Evolutionary conservation across 192 early-diverging fungal species (phyloP).

Genomic region (Coemansia furcata): DNA sequence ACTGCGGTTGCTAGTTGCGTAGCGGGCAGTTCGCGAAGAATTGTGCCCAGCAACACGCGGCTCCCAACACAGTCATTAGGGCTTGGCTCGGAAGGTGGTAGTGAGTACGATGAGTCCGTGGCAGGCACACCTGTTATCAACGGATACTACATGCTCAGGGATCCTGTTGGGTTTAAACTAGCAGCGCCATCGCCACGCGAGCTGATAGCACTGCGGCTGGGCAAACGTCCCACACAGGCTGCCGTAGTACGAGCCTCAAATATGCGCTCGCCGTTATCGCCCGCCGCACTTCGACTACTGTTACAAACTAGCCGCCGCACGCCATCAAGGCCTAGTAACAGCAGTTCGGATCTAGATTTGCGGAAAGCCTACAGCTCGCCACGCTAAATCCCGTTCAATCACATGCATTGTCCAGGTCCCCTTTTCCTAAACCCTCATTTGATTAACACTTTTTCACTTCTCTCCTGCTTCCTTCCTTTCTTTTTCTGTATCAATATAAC

Average conservation of each 20-base stretch:
- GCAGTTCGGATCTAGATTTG: constrained; percentile 2
- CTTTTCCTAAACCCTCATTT: not conserved
- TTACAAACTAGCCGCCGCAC: not conserved
- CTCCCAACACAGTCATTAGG: not conserved
- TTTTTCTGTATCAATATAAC: constrained; percentile 1
- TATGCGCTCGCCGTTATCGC: constrained; percentile 17
- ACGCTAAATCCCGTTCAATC: constrained; percentile 6
- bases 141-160: constrained; percentile 34
- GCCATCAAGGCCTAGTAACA: not conserved
- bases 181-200: constrained; percentile 21
- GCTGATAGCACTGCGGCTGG: constrained; percentile 9
- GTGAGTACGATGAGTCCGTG: constrained; percentile 14
- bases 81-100: not conserved
- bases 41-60: constrained; percentile 35
- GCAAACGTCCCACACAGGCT: not conserved
- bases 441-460: not conserved
- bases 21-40: not conserved
- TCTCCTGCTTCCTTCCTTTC: not conserved
- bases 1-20: not conserved
- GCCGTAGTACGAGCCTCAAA: not conserved
- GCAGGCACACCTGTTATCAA: constrained; percentile 27
- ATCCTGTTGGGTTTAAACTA: constrained; percentile 23
- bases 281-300: constrained; percentile 31
- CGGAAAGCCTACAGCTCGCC: constrained; percentile 38
- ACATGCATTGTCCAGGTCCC: not conserved